These are phyloP conservation scores for Echites panduratus DNA, from an alignment of 257 asterid genomes.

Conservation along the genomic window DNA sequence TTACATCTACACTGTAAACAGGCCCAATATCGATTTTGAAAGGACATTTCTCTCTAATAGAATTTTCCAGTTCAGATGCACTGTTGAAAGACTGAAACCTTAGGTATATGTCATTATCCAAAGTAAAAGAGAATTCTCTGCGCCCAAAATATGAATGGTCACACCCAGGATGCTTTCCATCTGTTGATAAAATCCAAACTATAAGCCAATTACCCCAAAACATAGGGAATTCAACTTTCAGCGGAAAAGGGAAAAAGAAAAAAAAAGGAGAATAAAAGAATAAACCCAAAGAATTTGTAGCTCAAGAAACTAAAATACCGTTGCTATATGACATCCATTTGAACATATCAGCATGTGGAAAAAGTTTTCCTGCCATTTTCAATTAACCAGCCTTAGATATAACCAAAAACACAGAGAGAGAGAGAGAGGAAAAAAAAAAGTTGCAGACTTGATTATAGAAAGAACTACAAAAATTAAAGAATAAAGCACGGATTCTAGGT, in stretches of 20 bases:
- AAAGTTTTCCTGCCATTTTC: slow-evolving; percentile 59
- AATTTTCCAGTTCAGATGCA: slow-evolving; percentile 50
- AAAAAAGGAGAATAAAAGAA: background rate
- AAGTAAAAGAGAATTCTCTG: slow-evolving; percentile 84
- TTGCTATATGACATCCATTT: slow-evolving; percentile 93
- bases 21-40: slow-evolving; percentile 90
- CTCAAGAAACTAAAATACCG: slow-evolving; percentile 40
- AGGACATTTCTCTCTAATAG: slow-evolving; percentile 76
- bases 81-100: slow-evolving; percentile 75
- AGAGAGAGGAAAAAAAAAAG: background rate
- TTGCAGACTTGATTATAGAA: background rate
- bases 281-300: background rate
- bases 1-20: slow-evolving; percentile 85
- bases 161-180: slow-evolving; percentile 97
- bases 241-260: too few relatives aligned
- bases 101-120: slow-evolving; percentile 69
- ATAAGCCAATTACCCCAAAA: slow-evolving; percentile 7
- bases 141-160: slow-evolving; percentile 80
- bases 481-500: background rate
- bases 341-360: slow-evolving; percentile 70
- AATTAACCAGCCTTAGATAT: slow-evolving; percentile 1
- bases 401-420: too few relatives aligned
- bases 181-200: slow-evolving; percentile 27
- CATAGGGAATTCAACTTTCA: slow-evolving; percentile 3
- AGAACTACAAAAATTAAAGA: background rate